A percentile compares a stretch with the other conserved stretches of the same genome.
These are phyloP conservation scores for Imleria badia DNA, from an alignment of 768 basidiomycete genomes.

Conservation along the genomic window DNA sequence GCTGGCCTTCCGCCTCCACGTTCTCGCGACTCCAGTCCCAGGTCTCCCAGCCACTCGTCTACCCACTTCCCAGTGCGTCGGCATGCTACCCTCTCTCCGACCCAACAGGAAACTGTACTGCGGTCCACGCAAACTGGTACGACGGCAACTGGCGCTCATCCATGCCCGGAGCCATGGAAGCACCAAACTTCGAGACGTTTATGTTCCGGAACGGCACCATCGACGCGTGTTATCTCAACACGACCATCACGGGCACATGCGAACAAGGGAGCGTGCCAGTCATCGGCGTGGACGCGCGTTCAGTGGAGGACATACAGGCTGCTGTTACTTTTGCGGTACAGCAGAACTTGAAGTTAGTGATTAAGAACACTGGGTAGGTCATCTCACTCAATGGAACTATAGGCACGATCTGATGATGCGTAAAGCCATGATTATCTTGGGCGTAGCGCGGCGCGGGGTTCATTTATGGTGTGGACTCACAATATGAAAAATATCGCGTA, in stretches of 20 bases:
- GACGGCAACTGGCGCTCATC: slow-evolving; percentile 43
- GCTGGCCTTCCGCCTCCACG: slow-evolving; percentile 16
- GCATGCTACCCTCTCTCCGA: slow-evolving; percentile 13
- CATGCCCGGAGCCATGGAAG: slow-evolving; percentile 41
- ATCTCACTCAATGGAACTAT: background rate
- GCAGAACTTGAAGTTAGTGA: slow-evolving; percentile 21
- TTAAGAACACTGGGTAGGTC: slow-evolving; percentile 31
- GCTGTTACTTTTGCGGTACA: slow-evolving; percentile 25
- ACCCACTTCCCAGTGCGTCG: slow-evolving; percentile 17
- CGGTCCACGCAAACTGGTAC: slow-evolving; percentile 24
- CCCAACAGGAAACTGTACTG: slow-evolving; percentile 38
- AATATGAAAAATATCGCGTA: slow-evolving; percentile 41
- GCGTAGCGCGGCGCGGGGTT: slow-evolving; percentile 37
- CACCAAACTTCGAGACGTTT: slow-evolving; percentile 34
- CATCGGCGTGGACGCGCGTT: slow-evolving; percentile 26
- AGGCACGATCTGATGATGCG: background rate
- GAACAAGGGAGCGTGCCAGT: slow-evolving; percentile 26
- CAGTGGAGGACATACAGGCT: slow-evolving; percentile 24
- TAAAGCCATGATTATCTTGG: slow-evolving; percentile 42
- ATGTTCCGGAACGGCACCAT: slow-evolving; percentile 42
- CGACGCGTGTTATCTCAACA: slow-evolving; percentile 34
- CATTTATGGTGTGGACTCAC: slow-evolving; percentile 45
- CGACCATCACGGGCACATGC: slow-evolving; percentile 23
- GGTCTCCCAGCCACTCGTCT: slow-evolving; percentile 17
- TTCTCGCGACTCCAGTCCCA: slow-evolving; percentile 17